These are phyloP conservation scores for Kuraishia molischiana DNA, from an alignment of 805 yeast species.

Conservation along the genomic window DNA sequence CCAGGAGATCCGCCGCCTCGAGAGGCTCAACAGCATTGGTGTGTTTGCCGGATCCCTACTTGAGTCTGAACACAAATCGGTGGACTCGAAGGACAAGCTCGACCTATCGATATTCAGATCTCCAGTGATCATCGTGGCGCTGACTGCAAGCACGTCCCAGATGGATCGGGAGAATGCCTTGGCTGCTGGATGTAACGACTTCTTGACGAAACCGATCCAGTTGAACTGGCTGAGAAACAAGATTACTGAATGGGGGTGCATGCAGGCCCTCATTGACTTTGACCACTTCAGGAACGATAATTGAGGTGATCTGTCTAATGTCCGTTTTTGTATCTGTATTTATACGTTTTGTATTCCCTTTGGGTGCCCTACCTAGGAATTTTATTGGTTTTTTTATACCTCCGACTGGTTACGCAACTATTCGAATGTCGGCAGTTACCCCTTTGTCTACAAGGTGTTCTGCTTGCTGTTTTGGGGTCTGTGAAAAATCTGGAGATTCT, in stretches of 20 bases:
- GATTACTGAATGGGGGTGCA: constrained; percentile 97
- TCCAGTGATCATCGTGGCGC: constrained; percentile 96
- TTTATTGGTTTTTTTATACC: too few relatives aligned
- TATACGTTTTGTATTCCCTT: too few relatives aligned
- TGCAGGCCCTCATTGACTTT: constrained; percentile 94
- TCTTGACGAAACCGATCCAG: constrained; percentile 91
- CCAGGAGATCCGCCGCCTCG: constrained; percentile 79
- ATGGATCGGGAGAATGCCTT: constrained; percentile 85
- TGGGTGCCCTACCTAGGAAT: too few relatives aligned
- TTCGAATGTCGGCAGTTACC: too few relatives aligned
- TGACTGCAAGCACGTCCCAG: constrained; percentile 84
- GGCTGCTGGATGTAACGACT: constrained; percentile 97
- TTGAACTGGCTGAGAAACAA: constrained; percentile 89
- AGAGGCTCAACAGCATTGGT: constrained; percentile 73
- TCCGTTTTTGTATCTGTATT: not conserved
- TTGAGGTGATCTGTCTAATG: constrained; percentile 1
- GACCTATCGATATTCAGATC: constrained; percentile 63
- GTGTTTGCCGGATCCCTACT: constrained; percentile 22
- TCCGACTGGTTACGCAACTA: too few relatives aligned
- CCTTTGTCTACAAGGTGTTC: too few relatives aligned
- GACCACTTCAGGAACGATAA: constrained; percentile 70
- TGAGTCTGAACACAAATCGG: constrained; percentile 8
- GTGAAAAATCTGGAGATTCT: too few relatives aligned
- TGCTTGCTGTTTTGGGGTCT: too few relatives aligned
- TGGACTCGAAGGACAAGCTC: constrained; percentile 38